Percentiles rank a stretch among this genome's conserved stretches.
These are phyloP conservation scores for Ceratocystis colombiana DNA, from an alignment of 2,329 filamentous ascomycete genomes.

Conservation along the genomic window DNA sequence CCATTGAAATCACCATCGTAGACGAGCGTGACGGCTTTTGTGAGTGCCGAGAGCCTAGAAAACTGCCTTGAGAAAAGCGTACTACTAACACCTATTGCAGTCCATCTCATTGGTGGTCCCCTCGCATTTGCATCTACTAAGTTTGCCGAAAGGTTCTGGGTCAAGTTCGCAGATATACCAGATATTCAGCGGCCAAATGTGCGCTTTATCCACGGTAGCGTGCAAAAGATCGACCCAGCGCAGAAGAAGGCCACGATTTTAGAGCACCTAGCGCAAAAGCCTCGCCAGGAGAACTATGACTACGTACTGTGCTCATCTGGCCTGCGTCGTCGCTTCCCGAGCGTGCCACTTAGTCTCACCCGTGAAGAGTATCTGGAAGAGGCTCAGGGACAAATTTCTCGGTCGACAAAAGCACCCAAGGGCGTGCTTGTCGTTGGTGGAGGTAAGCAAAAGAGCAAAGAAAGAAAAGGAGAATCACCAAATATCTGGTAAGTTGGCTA, in stretches of 20 bases:
- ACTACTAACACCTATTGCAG: constrained; percentile 35
- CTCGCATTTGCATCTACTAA: constrained; percentile 55
- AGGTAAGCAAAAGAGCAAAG: constrained; percentile 35
- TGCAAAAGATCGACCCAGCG: constrained; percentile 49
- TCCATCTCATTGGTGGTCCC: constrained; percentile 66
- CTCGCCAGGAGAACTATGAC: constrained; percentile 50
- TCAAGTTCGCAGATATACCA: constrained; percentile 55
- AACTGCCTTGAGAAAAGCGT: too few relatives aligned
- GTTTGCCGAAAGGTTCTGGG: constrained; percentile 60
- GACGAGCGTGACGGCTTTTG: constrained; percentile 79
- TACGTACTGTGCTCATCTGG: constrained; percentile 66
- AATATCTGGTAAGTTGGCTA: not conserved
- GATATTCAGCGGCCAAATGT: constrained; percentile 55
- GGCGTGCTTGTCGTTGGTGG: constrained; percentile 67
- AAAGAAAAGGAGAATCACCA: constrained; percentile 29
- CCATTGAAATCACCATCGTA: constrained; percentile 60
- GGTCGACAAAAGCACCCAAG: constrained; percentile 42
- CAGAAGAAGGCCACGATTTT: constrained; percentile 50
- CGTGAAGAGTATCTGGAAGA: constrained; percentile 55
- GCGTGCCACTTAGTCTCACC: constrained; percentile 56
- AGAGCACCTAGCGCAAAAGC: constrained; percentile 38
- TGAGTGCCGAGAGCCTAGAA: constrained; percentile 36
- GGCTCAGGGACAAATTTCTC: constrained; percentile 48
- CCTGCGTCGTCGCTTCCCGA: constrained; percentile 58
- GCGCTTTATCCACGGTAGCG: constrained; percentile 54